A percentile compares a stretch with the other conserved stretches of the same genome.
These are phyloP conservation scores for Podaxis sp. DNA, from an alignment of 768 basidiomycete species.

Conservation along the genomic window DNA sequence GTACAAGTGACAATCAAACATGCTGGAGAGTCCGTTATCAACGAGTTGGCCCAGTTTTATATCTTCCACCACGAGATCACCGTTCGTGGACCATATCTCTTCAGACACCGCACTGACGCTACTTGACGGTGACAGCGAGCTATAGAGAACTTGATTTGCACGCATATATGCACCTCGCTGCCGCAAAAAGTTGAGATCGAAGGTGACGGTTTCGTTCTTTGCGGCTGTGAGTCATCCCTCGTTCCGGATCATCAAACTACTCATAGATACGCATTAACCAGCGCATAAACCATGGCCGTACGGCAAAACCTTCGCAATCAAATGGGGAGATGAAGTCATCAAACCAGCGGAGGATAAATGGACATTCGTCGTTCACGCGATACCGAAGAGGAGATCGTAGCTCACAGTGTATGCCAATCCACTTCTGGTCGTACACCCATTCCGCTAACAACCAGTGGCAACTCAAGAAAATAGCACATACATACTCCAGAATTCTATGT, in stretches of 20 bases:
- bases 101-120: neutral
- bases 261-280: conserved; percentile 11
- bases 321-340: conserved; percentile 28
- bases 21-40: conserved; percentile 18
- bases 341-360: conserved; percentile 32
- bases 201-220: conserved; percentile 29
- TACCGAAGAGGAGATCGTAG: too few relatives aligned
- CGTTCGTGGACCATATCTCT: conserved; percentile 22
- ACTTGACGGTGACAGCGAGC: conserved; percentile 25
- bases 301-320: conserved; percentile 28
- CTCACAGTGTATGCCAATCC: too few relatives aligned
- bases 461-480: neutral
- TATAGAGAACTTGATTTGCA: conserved; percentile 31
- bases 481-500: neutral
- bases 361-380: conserved; percentile 24
- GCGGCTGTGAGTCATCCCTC: conserved; percentile 26
- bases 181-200: conserved; percentile 29
- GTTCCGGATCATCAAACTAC: neutral
- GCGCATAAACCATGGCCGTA: conserved; percentile 32
- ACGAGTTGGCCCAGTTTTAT: conserved; percentile 29
- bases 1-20: conserved; percentile 35
- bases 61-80: conserved; percentile 35
- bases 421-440: neutral
- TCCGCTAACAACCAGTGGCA: neutral
- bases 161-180: conserved; percentile 29